Evolutionary conservation across 2,329 filamentous ascomycete species (phyloP), one percentile per base, ranked within the genome.

Genomic region (Pseudocercospora macadamiae): DNA sequence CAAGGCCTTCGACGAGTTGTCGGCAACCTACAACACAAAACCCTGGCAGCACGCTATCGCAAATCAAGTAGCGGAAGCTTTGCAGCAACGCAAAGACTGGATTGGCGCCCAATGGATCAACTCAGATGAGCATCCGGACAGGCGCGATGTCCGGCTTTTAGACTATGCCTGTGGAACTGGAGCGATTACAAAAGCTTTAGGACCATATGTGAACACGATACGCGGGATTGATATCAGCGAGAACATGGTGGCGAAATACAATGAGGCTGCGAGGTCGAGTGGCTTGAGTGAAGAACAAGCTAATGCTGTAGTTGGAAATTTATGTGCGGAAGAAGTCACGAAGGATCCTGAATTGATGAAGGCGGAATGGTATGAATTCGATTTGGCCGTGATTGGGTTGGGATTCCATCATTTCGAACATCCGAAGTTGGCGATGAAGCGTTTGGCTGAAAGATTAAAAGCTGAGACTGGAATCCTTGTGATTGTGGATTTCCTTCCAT

Each of bases 371-470:
- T 65, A 71, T 16, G 61, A 72, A 34, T 80, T 79, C 61, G 78
- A 80, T 53, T 59, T 80, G 8, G 77, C 72, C 1, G 72, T 74
- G 9, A 72, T 79, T 9, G 74, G 76, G 0, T 73, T 77, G 3
- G 78, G 73, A 0, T 79, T 80, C 66, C 79, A 81, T 62, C 78
- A 80, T 49, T 79, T 80, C 34, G 67, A 70, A 34, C 37, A 71
- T 28, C 68, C 71, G 2, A 53, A 49, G 2, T 26, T 64, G n/a
- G 68, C 67, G 2, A 39, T 74, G 6, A 59, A 68, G 44, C 62
- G 69, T 3, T 49, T 74, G 9, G 55, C 54, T 2, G 66, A 69
- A 36, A 42, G 67, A 2, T 57, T 74, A 8, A 72, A 68, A 36
- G 51, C 66, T 1, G 66, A 48, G 0, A 71, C 64, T 0, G 71